These are phyloP conservation scores for Lentinula sp. DNA, from an alignment of 768 basidiomycete genomes.

Conservation along the genomic window DNA sequence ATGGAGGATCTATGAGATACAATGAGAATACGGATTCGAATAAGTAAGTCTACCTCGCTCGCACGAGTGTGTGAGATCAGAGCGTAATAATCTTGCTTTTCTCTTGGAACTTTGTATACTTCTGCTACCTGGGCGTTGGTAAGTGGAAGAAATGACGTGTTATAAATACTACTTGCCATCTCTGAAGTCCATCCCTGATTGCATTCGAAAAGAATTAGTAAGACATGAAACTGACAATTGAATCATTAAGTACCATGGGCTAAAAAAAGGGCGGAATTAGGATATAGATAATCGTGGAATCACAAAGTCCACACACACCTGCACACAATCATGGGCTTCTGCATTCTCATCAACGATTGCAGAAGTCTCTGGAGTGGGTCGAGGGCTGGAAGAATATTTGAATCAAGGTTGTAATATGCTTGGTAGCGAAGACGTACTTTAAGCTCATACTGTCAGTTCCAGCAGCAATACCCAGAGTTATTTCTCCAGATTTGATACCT, in stretches of 20 bases:
- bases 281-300: no score
- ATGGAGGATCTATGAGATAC: not conserved
- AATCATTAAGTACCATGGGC: slow-evolving; percentile 1
- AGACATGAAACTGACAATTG: not conserved
- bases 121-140: slow-evolving; percentile 45
- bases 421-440: slow-evolving; percentile 41
- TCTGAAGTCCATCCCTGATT: slow-evolving; percentile 95
- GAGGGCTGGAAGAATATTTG: slow-evolving; percentile 39
- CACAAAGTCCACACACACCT: slow-evolving; percentile 31
- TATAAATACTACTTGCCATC: slow-evolving; percentile 28
- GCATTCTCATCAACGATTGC: slow-evolving; percentile 50
- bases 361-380: slow-evolving; percentile 66
- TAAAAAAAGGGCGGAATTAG: not conserved
- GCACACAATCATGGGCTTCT: slow-evolving; percentile 71
- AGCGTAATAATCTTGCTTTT: slow-evolving; percentile 87
- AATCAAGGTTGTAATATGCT: not conserved
- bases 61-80: slow-evolving; percentile 84
- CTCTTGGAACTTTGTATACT: slow-evolving; percentile 67
- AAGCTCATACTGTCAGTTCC: slow-evolving; percentile 81
- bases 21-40: not conserved
- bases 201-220: not conserved
- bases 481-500: slow-evolving; percentile 77
- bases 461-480: slow-evolving; percentile 79
- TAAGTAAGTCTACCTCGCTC: slow-evolving; percentile 35
- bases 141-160: not conserved